Conservation (phyloP, 2,329 filamentous ascomycete species). For the Pseudogymnoascus sp. region DNA sequence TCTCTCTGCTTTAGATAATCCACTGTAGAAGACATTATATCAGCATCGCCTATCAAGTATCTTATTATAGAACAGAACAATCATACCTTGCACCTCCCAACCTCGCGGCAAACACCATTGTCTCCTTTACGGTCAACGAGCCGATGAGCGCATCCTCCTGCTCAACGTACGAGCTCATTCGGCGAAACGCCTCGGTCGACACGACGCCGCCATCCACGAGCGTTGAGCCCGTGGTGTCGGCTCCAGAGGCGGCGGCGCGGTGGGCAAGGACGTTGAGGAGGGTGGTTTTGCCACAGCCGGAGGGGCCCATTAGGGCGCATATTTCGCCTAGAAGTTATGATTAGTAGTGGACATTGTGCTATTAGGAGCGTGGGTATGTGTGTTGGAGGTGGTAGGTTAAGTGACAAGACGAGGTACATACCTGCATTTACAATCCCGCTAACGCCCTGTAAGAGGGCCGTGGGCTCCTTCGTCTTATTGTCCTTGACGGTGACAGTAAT, state of each 20-base stretch:
- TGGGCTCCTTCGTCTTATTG: constrained; percentile 54
- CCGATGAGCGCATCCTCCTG: constrained; percentile 83
- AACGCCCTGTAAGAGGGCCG: constrained; percentile 56
- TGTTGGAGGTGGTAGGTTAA: neutral
- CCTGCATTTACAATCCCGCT: constrained; percentile 59
- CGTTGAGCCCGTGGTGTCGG: constrained; percentile 48
- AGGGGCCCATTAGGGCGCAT: constrained; percentile 75
- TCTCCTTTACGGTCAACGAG: constrained; percentile 73
- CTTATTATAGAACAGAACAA: constrained; percentile 45
- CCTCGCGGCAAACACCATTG: constrained; percentile 68
- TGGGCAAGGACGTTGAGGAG: constrained; percentile 73
- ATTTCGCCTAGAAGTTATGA: constrained; percentile 51
- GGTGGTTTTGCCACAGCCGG: constrained; percentile 71
- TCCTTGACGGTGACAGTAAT: constrained; percentile 70
- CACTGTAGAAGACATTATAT: constrained; percentile 22
- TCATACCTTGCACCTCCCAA: constrained; percentile 33
- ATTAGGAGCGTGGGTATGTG: neutral
- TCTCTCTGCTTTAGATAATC: constrained; percentile 46
- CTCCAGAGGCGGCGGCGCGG: constrained; percentile 43
- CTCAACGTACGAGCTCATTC: constrained; percentile 72
- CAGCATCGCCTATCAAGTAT: neutral
- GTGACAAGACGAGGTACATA: constrained; percentile 23
- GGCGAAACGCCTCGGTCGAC: constrained; percentile 50
- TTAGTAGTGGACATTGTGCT: neutral
- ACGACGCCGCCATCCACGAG: constrained; percentile 57